Evolutionary conservation across 2,329 filamentous ascomycete species (phyloP), one percentile per base, ranked within the genome.

Genomic region (Xylariaceae sp.): DNA sequence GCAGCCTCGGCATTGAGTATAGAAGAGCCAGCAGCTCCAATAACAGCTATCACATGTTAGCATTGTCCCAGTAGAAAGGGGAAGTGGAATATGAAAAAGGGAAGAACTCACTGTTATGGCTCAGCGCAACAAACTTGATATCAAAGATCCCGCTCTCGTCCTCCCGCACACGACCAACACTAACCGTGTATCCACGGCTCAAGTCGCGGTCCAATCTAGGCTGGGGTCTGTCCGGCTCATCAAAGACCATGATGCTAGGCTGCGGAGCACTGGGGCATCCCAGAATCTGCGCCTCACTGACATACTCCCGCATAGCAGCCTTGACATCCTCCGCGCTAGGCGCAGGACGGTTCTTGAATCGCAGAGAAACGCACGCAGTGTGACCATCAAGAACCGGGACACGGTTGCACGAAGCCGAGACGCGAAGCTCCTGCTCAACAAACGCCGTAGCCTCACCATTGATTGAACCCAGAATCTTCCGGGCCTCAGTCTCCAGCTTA

Each of bases 381-480:
- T 97, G 94, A 50, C 94, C 94, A 72, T 97, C 93, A 59, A 96
- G 84, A 15, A 97, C 94, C n/a, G 92, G 84, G 2, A 97, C 94
- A 63, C 94, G 87, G 71, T 94, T 97, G 78, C 94, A 97, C 2
- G 92, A 87, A 9, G 91, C 93, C 3, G 88, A 91, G 58, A 97
- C 87, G 65, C 84, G 85, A 61, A 97, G 84, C 51, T 80, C 79
- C 11, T 95, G 90, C 72, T 94, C 87, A 55, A 86, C 78, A 67
- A 97, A 92, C 10, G 85, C 88, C 4, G 88, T 92, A 15, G 83
- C 80, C 15, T 88, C 86, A 47, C 76, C 75, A 70, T 90, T 90
- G 68, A 97, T 78, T 39, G 74, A 74, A 55, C 94, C 93, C 2
- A 97, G 82, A 68, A 97, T 97, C 83, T 97, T 97, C 69, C 90